Conservation (phyloP, 75 land plant genomes). For the Picea glauca region DNA sequence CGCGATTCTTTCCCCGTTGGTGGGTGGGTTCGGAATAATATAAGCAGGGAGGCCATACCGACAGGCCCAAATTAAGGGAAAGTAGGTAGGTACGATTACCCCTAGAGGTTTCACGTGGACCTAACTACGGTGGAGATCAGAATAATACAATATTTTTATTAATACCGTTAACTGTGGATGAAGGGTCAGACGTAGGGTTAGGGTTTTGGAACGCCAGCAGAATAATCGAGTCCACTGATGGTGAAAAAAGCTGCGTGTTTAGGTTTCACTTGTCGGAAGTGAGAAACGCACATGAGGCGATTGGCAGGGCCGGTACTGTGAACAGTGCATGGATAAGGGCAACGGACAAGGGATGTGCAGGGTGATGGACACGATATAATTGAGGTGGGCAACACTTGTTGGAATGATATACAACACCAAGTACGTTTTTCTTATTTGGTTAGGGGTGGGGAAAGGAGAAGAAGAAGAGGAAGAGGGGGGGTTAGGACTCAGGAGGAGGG, state of each 20-base stretch:
- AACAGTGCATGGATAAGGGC: background rate
- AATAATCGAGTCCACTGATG: too few relatives aligned
- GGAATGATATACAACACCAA: constrained; percentile 1
- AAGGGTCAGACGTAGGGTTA: background rate
- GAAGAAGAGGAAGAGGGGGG: background rate
- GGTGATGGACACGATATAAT: constrained; percentile 7
- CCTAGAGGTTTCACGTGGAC: background rate
- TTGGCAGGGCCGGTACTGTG: background rate
- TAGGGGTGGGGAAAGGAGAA: background rate
- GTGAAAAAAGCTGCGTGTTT: background rate
- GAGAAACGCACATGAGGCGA: too few relatives aligned
- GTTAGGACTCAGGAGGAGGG: too few relatives aligned
- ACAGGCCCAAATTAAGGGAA: too few relatives aligned
- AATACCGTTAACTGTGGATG: background rate
- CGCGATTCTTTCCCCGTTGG: too few relatives aligned
- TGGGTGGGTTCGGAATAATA: too few relatives aligned
- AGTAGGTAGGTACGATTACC: background rate
- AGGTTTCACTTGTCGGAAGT: background rate
- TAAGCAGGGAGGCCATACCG: too few relatives aligned
- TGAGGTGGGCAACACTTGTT: background rate
- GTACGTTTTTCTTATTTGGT: background rate
- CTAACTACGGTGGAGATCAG: background rate
- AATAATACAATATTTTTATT: background rate
- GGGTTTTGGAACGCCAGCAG: background rate
- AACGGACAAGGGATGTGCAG: background rate